Base-by-base conservation (phyloP, 2,329 filamentous ascomycete species). In the Orbilia blumenaviensis region DNA sequence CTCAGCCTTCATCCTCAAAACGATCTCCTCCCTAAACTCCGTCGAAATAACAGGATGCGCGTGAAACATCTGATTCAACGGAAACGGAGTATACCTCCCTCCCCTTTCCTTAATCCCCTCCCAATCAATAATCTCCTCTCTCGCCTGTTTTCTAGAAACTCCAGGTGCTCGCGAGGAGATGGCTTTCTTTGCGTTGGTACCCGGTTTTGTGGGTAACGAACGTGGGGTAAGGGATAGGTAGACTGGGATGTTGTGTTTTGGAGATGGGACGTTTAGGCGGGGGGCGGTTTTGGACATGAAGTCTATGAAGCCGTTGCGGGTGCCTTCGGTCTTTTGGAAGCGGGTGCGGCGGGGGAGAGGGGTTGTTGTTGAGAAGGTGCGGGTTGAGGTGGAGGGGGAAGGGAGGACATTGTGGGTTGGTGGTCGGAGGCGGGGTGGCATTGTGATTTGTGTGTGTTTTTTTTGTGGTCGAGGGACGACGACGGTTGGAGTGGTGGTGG, bases 1-100 rank as follows among this genome's bases (percentile, higher is more conserved):
- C 74, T 90, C 90, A 12, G 88, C 82, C n/a, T 83, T 81, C 77
- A 89, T 88, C 12, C 96, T 89, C 79, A 88, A 87, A 85, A 92
- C 95, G 66, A 97, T 91, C 78, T 90, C 85, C 80, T 94, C 89
- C 73, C 91, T 86, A 54, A 94, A 85, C 16, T 86, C 84, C 79
- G 96, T 91, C 77, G 90, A 90, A 78, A 97, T 85, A 21, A 97
- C 91, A 2, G 87, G 84, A 82, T 92, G 86, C 80, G 90, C 92
- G 78, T 86, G 83, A 83, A 94, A 97, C 23, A 86, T 81, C 3
- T 84, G 84, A 82, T 97, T 97, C 58, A 88, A 81, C 0, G 93
- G 93, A 78, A 95, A 97, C 18, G 73, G 58, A 14, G 68, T 29
- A 9, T 27, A 18, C 1, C 14, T 16, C 3, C 10, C 16, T n/a